Evolutionary conservation across 1,139 yeast genomes (phyloP), one percentile per base, ranked within the genome.

Genomic region (Debaryomyces subglobosus): DNA sequence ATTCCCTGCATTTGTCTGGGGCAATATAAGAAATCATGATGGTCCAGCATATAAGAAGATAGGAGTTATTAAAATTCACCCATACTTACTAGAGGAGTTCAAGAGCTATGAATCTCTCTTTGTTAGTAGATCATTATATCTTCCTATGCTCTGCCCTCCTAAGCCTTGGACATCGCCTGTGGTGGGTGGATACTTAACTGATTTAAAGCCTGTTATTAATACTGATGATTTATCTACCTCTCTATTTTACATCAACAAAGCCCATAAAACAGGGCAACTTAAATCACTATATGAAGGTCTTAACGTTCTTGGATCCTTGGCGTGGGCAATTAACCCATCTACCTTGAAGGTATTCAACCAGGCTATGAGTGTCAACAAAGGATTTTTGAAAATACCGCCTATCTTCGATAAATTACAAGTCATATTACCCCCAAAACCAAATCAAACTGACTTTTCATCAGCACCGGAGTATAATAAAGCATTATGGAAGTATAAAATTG

Each of bases 121-220:
- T 5, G 55, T 48, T 20, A 46, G 56, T 15, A 59, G 57, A 24
- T 52, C 62, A 0, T 47, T 64, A n/a, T 58, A 47, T 39, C 53
- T 74, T 3, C 81, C 81, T 0, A 72, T 75, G 78, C 44, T 76
- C 10, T 56, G 60, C 35, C 72, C 76, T 3, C 79, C 81, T 0
- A 61, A 62, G 46, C 62, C 61, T 4, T 76, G 80, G 80, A 54
- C 53, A 0, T 50, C 64, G 5, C 74, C 77, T 0, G 49, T 42
- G 0, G 53, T 54, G 15, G 81, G 81, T 0, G 81, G 79, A 0
- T 74, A 60, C 49, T 54, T 73, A 24, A 56, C 55, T 9, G 59
- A 63, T 39, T 47, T 62, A 16, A 64, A 60, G 42, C 64, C 68
- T 0, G 51, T 75, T 9, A 59, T 74, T 2, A 52, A 59, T 13